A percentile compares a stretch with the other conserved stretches of the same genome.
phyloP scores from a whole-genome alignment of 345 rosid genomes.

The Lepidium sativum region DNA sequence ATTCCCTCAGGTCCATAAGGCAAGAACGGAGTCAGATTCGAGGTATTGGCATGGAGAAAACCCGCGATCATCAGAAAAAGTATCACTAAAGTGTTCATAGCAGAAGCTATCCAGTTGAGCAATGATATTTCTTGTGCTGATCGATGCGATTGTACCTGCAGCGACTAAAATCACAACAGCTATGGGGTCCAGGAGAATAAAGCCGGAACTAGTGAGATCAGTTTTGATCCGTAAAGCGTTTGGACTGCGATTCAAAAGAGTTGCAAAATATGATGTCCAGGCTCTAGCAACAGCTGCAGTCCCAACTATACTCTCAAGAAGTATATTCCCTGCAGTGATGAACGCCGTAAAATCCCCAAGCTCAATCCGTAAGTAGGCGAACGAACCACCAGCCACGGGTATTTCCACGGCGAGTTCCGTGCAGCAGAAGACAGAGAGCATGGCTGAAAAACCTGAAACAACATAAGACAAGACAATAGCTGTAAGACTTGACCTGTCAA shows the following conservation, averaged over 20 bases:
- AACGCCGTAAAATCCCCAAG: slow-evolving; percentile 72
- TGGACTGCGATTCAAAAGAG: slow-evolving; percentile 53
- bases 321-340: slow-evolving; percentile 78
- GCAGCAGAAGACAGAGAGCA: slow-evolving; percentile 50
- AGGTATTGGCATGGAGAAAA: slow-evolving; percentile 32
- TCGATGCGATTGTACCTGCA: slow-evolving; percentile 36
- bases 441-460: slow-evolving; percentile 33
- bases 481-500: slow-evolving; percentile 60
- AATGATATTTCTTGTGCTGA: slow-evolving; percentile 50
- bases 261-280: slow-evolving; percentile 81
- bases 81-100: slow-evolving; percentile 36
- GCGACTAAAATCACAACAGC: slow-evolving; percentile 32
- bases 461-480: slow-evolving; percentile 43
- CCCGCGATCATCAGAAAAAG: slow-evolving; percentile 48
- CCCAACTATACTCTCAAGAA: slow-evolving; percentile 58
- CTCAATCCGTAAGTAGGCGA: slow-evolving; percentile 62
- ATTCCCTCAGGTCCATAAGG: slow-evolving; percentile 49
- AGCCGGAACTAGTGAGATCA: slow-evolving; percentile 23
- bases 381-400: slow-evolving; percentile 57
- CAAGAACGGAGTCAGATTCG: slow-evolving; percentile 32
- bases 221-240: slow-evolving; percentile 41
- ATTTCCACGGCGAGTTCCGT: slow-evolving; percentile 47
- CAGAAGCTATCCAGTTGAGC: slow-evolving; percentile 50
- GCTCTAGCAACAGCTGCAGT: slow-evolving; percentile 79
- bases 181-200: slow-evolving; percentile 51